Percentiles rank a stretch among this genome's conserved stretches.
phyloP scores from a whole-genome alignment of 2,329 filamentous ascomycete species.

The Diplodia seriata region DNA sequence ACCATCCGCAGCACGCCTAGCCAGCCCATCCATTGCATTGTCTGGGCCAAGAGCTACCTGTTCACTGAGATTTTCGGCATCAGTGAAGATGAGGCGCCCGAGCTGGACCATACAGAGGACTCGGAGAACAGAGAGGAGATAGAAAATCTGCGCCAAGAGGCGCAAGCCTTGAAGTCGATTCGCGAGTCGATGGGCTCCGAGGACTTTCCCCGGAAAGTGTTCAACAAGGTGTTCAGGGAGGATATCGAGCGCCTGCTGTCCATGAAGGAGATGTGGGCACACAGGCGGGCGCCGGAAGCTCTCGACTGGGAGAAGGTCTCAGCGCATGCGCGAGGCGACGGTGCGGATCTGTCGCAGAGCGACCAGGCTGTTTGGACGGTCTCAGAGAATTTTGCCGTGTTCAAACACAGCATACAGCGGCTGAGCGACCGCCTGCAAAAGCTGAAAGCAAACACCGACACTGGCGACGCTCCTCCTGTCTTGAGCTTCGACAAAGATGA shows the following conservation, averaged over 20 bases:
- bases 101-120: conserved; percentile 80
- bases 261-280: conserved; percentile 98
- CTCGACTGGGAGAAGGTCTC: conserved; percentile 72
- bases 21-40: conserved; percentile 97
- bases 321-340: conserved; percentile 59
- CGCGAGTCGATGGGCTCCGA: conserved; percentile 79
- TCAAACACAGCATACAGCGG: conserved; percentile 80
- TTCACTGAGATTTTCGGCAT: conserved; percentile 93
- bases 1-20: conserved; percentile 96
- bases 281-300: conserved; percentile 73
- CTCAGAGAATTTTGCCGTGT: conserved; percentile 83
- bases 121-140: conserved; percentile 88
- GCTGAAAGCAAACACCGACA: conserved; percentile 63
- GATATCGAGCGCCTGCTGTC: conserved; percentile 83
- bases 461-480: conserved; percentile 59
- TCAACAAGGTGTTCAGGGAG: conserved; percentile 88
- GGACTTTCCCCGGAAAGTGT: conserved; percentile 79
- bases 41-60: conserved; percentile 97
- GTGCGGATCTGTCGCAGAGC: conserved; percentile 63
- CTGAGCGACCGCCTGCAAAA: conserved; percentile 76
- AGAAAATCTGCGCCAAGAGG: conserved; percentile 82
- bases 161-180: conserved; percentile 82
- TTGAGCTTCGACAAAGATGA: conserved; percentile 98
- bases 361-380: conserved; percentile 83
- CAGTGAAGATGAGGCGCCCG: conserved; percentile 82